phyloP scores from a whole-genome alignment of 768 basidiomycete genomes.

The Termitomyces sp. region DNA sequence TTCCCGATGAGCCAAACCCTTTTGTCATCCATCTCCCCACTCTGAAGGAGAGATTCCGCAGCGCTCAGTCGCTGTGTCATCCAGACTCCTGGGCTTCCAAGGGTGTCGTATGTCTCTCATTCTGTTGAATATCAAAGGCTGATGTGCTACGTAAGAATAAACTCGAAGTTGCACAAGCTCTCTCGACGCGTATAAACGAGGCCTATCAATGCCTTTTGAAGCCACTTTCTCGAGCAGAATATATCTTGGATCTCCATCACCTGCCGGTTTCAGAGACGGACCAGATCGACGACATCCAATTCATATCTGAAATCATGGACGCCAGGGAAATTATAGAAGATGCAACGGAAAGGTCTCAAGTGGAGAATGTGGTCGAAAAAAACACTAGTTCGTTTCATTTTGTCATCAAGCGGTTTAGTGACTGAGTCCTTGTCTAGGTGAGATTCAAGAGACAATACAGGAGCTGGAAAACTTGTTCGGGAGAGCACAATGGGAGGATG shows the following conservation, averaged over 20 bases:
- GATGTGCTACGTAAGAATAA: conserved; percentile 39
- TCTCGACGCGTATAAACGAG: conserved; percentile 78
- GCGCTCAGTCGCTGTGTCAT: conserved; percentile 76
- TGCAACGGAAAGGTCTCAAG: conserved; percentile 45
- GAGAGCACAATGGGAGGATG: conserved; percentile 50
- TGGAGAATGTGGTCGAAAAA: conserved; percentile 47
- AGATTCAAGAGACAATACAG: conserved; percentile 44
- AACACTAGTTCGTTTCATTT: conserved; percentile 43
- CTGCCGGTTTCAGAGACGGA: conserved; percentile 65
- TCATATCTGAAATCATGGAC: conserved; percentile 80
- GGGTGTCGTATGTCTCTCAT: conserved; percentile 44
- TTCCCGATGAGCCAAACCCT: conserved; percentile 62
- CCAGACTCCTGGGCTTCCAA: conserved; percentile 82
- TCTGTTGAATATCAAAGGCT: conserved; percentile 4
- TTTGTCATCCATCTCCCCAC: conserved; percentile 63
- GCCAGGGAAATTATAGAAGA: conserved; percentile 74
- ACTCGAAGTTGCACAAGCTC: conserved; percentile 56
- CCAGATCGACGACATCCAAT: conserved; percentile 62
- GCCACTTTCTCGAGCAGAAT: conserved; percentile 77
- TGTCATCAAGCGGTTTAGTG: conserved; percentile 3
- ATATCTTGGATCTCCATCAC: conserved; percentile 70
- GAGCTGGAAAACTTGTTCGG: conserved; percentile 52
- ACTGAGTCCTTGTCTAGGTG: conserved; percentile 37
- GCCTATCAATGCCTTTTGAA: conserved; percentile 77
- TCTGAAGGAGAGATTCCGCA: conserved; percentile 65